A percentile compares a stretch with the other conserved stretches of the same genome.
phyloP scores from a whole-genome alignment of 495 filamentous ascomycete species.

The Penicillium paradoxum region DNA sequence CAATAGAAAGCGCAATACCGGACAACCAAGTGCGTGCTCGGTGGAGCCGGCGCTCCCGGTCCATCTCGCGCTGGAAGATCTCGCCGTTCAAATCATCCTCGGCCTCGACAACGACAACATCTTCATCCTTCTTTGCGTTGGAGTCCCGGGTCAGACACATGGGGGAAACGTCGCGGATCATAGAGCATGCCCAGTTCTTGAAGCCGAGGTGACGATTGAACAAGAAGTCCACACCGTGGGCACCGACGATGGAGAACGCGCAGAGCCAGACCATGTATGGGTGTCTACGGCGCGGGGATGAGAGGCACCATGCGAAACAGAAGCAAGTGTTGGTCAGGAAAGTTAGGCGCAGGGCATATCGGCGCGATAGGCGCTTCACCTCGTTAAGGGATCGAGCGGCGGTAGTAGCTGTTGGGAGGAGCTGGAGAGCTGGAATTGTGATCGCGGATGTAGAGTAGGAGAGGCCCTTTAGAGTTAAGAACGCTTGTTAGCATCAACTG shows the following conservation, averaged over 20 bases:
- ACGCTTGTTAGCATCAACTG: background rate
- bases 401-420: constrained; percentile 64
- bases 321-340: constrained; percentile 58
- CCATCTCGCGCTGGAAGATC: constrained; percentile 66
- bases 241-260: constrained; percentile 48
- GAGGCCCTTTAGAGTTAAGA: constrained; percentile 54
- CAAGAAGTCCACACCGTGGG: constrained; percentile 54
- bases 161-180: constrained; percentile 25
- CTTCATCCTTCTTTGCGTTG: constrained; percentile 61
- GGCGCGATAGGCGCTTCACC: constrained; percentile 54
- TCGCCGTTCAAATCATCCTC: constrained; percentile 72
- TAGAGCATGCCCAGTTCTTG: constrained; percentile 24
- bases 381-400: constrained; percentile 61
- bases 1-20: constrained; percentile 66
- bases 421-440: constrained; percentile 69
- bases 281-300: constrained; percentile 64
- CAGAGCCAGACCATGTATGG: constrained; percentile 82
- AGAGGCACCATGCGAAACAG: constrained; percentile 66
- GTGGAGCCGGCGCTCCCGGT: constrained; percentile 58
- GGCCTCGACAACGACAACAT: constrained; percentile 52
- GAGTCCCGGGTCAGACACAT: constrained; percentile 12
- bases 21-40: constrained; percentile 54
- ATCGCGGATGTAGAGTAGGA: constrained; percentile 73
- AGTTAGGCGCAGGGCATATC: constrained; percentile 57
- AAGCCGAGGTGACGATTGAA: constrained; percentile 36